Conservation (phyloP, 2,329 filamentous ascomycete species). For the Phialophora expanda region DNA sequence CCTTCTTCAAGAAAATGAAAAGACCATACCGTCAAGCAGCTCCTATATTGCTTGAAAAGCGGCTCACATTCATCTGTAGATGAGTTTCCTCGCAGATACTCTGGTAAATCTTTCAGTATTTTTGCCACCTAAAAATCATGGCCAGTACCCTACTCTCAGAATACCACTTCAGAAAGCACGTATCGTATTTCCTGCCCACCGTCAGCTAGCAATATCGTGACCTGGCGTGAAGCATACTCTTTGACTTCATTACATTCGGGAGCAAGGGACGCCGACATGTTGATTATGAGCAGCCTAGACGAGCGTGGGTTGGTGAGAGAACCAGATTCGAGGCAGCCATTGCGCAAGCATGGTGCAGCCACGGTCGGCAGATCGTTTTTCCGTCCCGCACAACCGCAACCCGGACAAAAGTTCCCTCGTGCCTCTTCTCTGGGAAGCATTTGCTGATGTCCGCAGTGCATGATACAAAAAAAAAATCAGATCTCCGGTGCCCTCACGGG, state of each 20-base stretch:
- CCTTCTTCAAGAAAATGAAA: neutral
- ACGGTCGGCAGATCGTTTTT: neutral
- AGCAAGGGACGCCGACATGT: conserved; percentile 87
- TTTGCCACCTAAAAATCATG: conserved; percentile 28
- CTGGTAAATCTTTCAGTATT: conserved; percentile 53
- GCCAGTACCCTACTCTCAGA: conserved; percentile 77
- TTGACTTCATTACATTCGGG: conserved; percentile 95
- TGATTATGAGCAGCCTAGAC: neutral
- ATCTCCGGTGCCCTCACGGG: neutral
- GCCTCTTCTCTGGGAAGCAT: neutral
- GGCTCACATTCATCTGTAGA: conserved; percentile 83
- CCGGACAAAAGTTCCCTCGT: neutral
- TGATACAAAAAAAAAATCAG: too few species aligned
- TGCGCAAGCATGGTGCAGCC: neutral
- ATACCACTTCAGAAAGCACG: conserved; percentile 98
- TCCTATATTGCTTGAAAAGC: conserved; percentile 86
- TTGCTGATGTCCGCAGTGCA: neutral
- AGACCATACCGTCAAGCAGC: conserved; percentile 74
- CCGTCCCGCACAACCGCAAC: neutral
- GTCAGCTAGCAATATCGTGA: neutral
- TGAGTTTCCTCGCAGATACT: conserved; percentile 86
- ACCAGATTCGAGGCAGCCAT: neutral
- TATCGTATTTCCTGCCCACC: conserved; percentile 79
- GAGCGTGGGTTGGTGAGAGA: neutral
- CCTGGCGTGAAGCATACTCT: conserved; percentile 66